A percentile compares a stretch with the other conserved stretches of the same genome.
phyloP scores from a whole-genome alignment of 345 rosid genomes.

The Garcia nutans region DNA sequence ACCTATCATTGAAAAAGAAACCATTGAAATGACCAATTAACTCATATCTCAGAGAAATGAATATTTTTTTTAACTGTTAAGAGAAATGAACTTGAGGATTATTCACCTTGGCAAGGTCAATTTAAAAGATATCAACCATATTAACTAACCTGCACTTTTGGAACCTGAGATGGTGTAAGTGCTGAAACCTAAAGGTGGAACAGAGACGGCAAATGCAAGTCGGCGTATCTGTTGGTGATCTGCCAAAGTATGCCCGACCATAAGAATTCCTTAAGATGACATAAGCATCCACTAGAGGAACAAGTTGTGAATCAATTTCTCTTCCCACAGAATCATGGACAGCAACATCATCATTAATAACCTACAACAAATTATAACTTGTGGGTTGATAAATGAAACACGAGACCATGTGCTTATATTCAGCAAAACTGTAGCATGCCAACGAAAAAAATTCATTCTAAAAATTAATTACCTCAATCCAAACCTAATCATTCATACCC shows the following conservation, averaged over 20 bases:
- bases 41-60: conserved; percentile 16
- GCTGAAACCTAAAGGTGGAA: conserved; percentile 90
- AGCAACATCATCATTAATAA: conserved; percentile 49
- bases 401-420: conserved; percentile 8
- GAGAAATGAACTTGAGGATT: conserved; percentile 22
- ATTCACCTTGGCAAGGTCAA: conserved; percentile 18
- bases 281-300: conserved; percentile 69
- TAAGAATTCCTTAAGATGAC: conserved; percentile 55
- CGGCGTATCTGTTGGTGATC: conserved; percentile 54
- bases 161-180: conserved; percentile 68
- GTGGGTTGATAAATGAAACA: conserved; percentile 6
- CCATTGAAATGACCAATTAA: conserved; percentile 4
- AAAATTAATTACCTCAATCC: background rate
- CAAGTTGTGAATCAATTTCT: conserved; percentile 74
- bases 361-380: conserved; percentile 45
- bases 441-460: background rate
- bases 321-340: conserved; percentile 81
- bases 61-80: too few relatives aligned
- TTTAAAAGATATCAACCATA: conserved; percentile 20
- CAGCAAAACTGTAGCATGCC: background rate
- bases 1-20: conserved; percentile 44
- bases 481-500: background rate
- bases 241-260: conserved; percentile 76
- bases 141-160: conserved; percentile 54
- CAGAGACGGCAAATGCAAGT: conserved; percentile 78